Base-by-base conservation (phyloP, 1,284 basidiomycete species). In the Meripilus lineatus region DNA sequence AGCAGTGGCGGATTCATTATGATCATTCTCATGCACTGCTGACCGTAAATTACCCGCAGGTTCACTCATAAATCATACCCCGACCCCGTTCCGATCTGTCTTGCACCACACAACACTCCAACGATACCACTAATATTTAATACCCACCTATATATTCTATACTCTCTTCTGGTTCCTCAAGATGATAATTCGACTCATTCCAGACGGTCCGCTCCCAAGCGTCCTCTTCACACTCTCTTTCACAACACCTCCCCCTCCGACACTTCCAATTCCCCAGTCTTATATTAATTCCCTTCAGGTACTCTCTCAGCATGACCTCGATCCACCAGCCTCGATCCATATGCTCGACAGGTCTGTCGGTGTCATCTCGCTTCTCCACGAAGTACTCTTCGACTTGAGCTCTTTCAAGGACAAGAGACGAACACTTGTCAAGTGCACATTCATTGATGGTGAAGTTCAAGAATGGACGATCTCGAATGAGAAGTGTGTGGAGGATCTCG, bases 191-290 rank as follows among this genome's bases (percentile, higher is more conserved):
- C 76, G 77, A 55, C 74, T 91, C 47, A 60, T 84, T 39, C 77
- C 77, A 13, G 66, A 71, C 1, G 56, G 68, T 2, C 67, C 73
- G 2, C 69, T 78, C 34, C 77, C 84, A 14, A 78, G 80, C 35
- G 79, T 92, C 56, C 75, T 87, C 58, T 89, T 89, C 65, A 78
- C 74, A 23, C 64, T 90, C 41, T 62, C 77, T 24, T 81, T 87
- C 49, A 69, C 73, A 5, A 63, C 65, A 15, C 70, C 83, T 17
- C 75, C 24, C 18, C 36, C 79, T n/a, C 55, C 65, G 3, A 55
- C 63, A 35, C 57, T 80, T 3, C 66, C 71, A 26, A 56, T 73
- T 38, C 76, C 84, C 10, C 64, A 54, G 40, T 71, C 68, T 41
- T 88, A 74, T 85, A 71, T 71, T 39, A 68, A 66, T 44, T 77